Evolutionary conservation across 78 protist genomes (phyloP), one percentile per base, ranked within the genome.

Genomic region (Cyanophora paradoxa): DNA sequence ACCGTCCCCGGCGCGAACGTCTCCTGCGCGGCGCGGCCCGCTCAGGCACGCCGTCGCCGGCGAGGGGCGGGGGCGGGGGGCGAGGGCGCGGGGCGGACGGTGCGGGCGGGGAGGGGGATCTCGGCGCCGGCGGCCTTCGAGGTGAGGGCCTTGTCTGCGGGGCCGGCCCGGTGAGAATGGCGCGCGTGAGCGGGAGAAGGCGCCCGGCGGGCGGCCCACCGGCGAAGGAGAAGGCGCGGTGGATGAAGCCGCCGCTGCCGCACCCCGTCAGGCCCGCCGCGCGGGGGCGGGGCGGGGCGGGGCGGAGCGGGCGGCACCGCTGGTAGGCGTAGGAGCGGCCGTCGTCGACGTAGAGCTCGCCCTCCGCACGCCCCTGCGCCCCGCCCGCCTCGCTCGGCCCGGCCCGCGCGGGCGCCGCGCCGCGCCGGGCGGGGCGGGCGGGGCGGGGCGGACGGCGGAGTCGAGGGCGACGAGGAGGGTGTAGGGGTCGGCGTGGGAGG

Each of bases 261-360:
- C n/a, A n/a, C n/a, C n/a, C n/a, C n/a, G n/a, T n/a, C n/a, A n/a
- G n/a, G n/a, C n/a, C n/a, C n/a, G n/a, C n/a, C n/a, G n/a, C n/a
- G n/a, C n/a, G n/a, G n/a, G n/a, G n/a, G n/a, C n/a, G n/a, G n/a
- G n/a, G n/a, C n/a, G n/a, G n/a, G n/a, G n/a, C n/a, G n/a, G n/a
- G n/a, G n/a, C n/a, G n/a, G 78, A 22, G 82, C 26, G 48, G 44
- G 40, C 86, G 83, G 26, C 28, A 36, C 70, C 40, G 19, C 30
- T 73, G 17, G 76, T 84, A 82, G 52, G 73, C 77, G 56, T 66
- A 80, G 2, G 86, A 36, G 52, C 76, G 74, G 56, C 83, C 85
- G 76, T 91, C 95, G 68, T 91, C 95, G 13, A 87, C 5, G 79
- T 82, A 93, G 40, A 91, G 72, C n/a, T 66, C 62, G 36, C 96